Evolutionary conservation across 1,284 basidiomycete genomes (phyloP).

Genomic region (Fistulina hepatica): DNA sequence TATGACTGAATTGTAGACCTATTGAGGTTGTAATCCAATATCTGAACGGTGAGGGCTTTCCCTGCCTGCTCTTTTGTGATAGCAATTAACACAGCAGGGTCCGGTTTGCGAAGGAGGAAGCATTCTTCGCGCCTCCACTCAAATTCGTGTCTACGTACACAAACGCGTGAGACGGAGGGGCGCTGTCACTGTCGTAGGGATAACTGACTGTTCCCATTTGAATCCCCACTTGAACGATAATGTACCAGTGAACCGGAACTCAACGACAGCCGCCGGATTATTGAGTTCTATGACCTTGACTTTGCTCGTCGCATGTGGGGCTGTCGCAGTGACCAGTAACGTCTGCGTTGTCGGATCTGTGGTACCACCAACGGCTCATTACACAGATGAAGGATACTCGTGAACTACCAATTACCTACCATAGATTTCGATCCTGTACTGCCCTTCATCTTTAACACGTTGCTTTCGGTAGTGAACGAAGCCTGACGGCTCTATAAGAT

Average conservation of each 20-base stretch:
- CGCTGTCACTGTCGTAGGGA: not conserved
- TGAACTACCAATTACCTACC: slow-evolving; percentile 39
- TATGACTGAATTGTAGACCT: slow-evolving; percentile 30
- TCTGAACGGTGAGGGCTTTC: slow-evolving; percentile 59
- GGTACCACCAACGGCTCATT: not conserved
- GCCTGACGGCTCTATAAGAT: slow-evolving; percentile 56
- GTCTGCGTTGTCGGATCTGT: slow-evolving; percentile 6
- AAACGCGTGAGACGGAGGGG: not conserved
- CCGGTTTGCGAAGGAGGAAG: slow-evolving; percentile 72
- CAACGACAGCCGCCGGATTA: slow-evolving; percentile 61
- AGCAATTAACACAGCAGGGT: slow-evolving; percentile 74
- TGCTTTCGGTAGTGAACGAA: slow-evolving; percentile 60
- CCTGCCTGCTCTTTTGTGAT: slow-evolving; percentile 66
- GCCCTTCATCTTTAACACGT: slow-evolving; percentile 33
- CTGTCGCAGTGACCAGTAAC: slow-evolving; percentile 35
- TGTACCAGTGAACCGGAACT: slow-evolving; percentile 63
- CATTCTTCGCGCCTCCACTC: slow-evolving; percentile 79
- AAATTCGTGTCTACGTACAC: slow-evolving; percentile 50
- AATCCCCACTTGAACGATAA: slow-evolving; percentile 70
- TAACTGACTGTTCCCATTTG: slow-evolving; percentile 62
- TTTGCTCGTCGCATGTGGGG: slow-evolving; percentile 55
- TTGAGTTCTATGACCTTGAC: slow-evolving; percentile 62
- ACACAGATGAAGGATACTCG: not conserved
- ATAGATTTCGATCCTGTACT: slow-evolving; percentile 55
- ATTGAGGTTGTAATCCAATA: slow-evolving; percentile 79